phyloP scores from a whole-genome alignment of 495 filamentous ascomycete genomes.

The Penicillium paradoxum region DNA sequence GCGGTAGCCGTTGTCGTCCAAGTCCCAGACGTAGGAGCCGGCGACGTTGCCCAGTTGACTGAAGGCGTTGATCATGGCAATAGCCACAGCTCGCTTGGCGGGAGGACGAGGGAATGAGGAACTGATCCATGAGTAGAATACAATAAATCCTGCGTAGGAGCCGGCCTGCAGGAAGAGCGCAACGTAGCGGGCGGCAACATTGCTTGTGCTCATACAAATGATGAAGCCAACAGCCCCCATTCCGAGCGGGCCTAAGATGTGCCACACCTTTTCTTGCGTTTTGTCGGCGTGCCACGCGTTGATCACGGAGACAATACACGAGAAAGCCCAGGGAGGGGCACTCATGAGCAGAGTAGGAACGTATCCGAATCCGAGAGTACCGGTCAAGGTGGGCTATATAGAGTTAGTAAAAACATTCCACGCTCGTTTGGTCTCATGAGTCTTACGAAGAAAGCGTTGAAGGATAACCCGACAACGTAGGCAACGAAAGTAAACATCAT shows the following conservation, averaged over 20 bases:
- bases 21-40: conserved; percentile 31
- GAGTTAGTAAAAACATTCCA: conserved; percentile 51
- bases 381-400: conserved; percentile 75
- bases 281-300: conserved; percentile 79
- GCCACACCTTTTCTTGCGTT: conserved; percentile 64
- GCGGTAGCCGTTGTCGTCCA: conserved; percentile 29
- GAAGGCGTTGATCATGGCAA: conserved; percentile 79
- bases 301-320: conserved; percentile 61
- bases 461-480: conserved; percentile 31
- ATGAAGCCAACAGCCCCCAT: conserved; percentile 71
- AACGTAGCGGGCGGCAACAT: conserved; percentile 63
- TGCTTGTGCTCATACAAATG: conserved; percentile 62
- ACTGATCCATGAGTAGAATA: conserved; percentile 72
- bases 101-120: conserved; percentile 76
- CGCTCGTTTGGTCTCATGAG: too few species aligned
- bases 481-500: conserved; percentile 47
- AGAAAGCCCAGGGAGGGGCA: conserved; percentile 69
- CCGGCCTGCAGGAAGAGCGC: conserved; percentile 74
- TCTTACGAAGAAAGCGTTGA: conserved; percentile 37
- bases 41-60: conserved; percentile 39
- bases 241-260: conserved; percentile 62
- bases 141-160: conserved; percentile 58
- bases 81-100: conserved; percentile 74
- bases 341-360: conserved; percentile 71
- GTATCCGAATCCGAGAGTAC: conserved; percentile 61